These are phyloP conservation scores for Boehmeria nivea DNA, from an alignment of 306 rosid species.

Conservation along the genomic window DNA sequence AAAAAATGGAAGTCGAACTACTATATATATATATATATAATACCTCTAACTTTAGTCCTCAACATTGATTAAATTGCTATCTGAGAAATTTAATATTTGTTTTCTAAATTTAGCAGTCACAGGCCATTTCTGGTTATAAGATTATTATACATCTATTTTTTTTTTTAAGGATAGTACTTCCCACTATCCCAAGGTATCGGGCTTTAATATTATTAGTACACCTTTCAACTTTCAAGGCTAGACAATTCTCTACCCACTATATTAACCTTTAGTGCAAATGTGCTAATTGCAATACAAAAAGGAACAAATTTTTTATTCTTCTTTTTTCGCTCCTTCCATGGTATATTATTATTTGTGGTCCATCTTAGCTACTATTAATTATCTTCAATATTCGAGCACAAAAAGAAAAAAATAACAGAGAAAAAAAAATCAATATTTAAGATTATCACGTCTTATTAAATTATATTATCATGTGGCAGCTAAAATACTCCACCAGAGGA, in stretches of 20 bases:
- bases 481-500: too few relatives aligned
- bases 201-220: not conserved
- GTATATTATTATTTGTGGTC: conserved; percentile 12
- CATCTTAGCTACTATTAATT: not conserved
- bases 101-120: conserved; percentile 21
- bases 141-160: too few relatives aligned
- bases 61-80: not conserved
- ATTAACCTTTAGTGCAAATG: conserved; percentile 9
- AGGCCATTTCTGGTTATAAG: conserved; percentile 5
- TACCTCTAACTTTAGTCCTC: too few relatives aligned
- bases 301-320: conserved; percentile 3
- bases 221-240: conserved; percentile 5
- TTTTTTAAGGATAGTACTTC: not conserved
- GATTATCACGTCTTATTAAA: too few relatives aligned
- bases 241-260: conserved; percentile 12
- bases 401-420: not conserved
- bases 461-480: too few relatives aligned
- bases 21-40: too few relatives aligned
- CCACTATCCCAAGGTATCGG: conserved; percentile 23
- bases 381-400: not conserved
- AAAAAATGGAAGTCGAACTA: conserved; percentile 2
- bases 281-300: conserved; percentile 17
- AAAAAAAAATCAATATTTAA: conserved; percentile 24
- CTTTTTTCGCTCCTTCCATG: not conserved
- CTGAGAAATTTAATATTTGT: not conserved